Base-by-base conservation (phyloP, 805 yeast genomes). In the Scheffersomyces coipomensis region DNA sequence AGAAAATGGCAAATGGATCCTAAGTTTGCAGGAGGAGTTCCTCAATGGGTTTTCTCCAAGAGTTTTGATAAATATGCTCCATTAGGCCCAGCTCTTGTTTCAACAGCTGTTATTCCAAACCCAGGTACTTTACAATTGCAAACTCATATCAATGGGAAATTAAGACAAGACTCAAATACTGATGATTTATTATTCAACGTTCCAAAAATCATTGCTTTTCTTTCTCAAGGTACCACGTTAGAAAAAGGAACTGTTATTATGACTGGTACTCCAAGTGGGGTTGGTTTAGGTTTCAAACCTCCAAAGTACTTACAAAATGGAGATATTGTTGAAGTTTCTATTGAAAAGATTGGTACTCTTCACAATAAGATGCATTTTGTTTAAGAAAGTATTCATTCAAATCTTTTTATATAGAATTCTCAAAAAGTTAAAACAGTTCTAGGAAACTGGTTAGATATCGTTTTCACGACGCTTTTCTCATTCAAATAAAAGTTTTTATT, bases 191-290 rank as follows among this genome's bases (percentile, higher is more conserved):
- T 77, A 24, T 78, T 76, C 53, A 52, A 60, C 11, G 68, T 75
- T 25, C 55, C 62, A 10, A 59, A 66, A 40, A 58, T 72, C 29
- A 58, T 78, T 21, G 58, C 76, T 12, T 76, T 75, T 52, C 52
- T 77, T 40, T 66, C 75, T 23, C 74, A 71, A 45, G 81, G 80
- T 8, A 60, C 76, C 4, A 78, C 82, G 0, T 62, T 78, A 26
- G 52, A 58, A 35, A 79, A 80, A 1, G 83, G 83, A 29, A 79
- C 75, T 47, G 44, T 78, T 18, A 72, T 78, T 38, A 71, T 74
- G 50, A 76, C 79, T 40, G 83, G 83, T 4, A 78, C 83, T 5
- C 82, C 82, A 8, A 56, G 69, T 13, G 82, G 82, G 18, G 79
- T 73, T 8, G 82, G 78, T 5, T 13, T 67, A 53, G 80, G 80